Evolutionary conservation across 2,329 filamentous ascomycete genomes (phyloP), one percentile per base, ranked within the genome.

Genomic region (Ilyonectria destructans): DNA sequence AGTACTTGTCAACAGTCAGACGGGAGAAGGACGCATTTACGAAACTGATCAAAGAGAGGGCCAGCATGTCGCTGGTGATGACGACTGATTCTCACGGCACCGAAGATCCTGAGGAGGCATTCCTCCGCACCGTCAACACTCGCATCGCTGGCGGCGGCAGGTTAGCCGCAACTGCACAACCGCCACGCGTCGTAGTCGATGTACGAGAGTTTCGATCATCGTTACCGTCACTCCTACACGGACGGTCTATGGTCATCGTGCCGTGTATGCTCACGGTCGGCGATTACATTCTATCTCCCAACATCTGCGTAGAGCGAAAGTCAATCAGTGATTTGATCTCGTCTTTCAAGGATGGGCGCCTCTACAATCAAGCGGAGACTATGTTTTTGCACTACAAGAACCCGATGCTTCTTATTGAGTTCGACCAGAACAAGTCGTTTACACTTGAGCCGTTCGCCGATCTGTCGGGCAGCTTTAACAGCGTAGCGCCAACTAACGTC

Each of bases 11-110:
- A 23, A 90, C 92, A 0, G 94, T 98, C 3, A 90, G 96, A n/a
- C 89, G 94, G 66, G 96, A 99, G 79, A 99, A 99, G 80, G 96
- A 99, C 79, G 91, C 95, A 1, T 99, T 99, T 77, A 97, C 96
- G 3, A 94, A 92, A 70, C 87, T 98, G 33, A 98, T 99, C 84
- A 95, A 94, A 74, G 96, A 99, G 83, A 93, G 96, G 68, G 94
- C 94, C 72, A 91, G 90, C 79, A 98, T 99, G 96, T 93, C 95
- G 0, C 81, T 98, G 56, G 96, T 95, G 40, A 88, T 98, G 80
- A 94, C 91, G 1, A 88, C 90, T 48, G 93, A 96, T 70, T 82
- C 88, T 0, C 88, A 91, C 73, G 89, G 88, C 56, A 85, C 89
- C 57, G 90, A 94, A 74, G 94, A 97, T 71, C 93, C 95, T 0